These are phyloP conservation scores for Coemansia erecta DNA, from an alignment of 192 early-diverging fungal species.

Conservation along the genomic window DNA sequence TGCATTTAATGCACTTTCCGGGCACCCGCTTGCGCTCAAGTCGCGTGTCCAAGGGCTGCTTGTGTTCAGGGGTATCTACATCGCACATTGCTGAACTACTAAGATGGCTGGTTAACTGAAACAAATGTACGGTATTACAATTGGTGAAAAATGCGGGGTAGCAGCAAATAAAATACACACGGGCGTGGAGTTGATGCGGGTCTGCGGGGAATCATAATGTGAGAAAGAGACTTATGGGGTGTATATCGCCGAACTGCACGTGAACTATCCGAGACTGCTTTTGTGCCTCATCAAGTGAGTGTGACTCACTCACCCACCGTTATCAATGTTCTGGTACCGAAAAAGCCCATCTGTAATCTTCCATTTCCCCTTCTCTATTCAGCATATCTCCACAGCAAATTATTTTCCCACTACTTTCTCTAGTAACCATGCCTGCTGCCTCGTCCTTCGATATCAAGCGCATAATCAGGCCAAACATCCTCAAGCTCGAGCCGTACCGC, in stretches of 20 bases:
- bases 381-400: neutral
- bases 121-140: neutral
- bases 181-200: neutral
- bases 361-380: neutral
- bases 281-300: no score
- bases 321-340: no score
- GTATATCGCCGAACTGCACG: neutral
- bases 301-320: no score
- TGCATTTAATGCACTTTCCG: slow-evolving; percentile 75
- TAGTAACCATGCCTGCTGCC: slow-evolving; percentile 15
- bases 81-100: slow-evolving; percentile 15
- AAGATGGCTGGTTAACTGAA: neutral
- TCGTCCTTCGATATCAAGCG: slow-evolving; percentile 59
- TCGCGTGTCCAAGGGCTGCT: neutral
- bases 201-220: neutral
- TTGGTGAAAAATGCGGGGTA: neutral
- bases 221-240: neutral
- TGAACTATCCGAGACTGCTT: neutral
- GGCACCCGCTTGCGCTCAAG: slow-evolving; percentile 20
- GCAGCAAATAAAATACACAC: neutral
- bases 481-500: slow-evolving; percentile 83
- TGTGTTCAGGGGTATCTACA: neutral
- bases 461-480: slow-evolving; percentile 80
- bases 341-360: neutral
- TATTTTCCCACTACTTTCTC: neutral